Percentiles rank a stretch among this genome's conserved stretches.
phyloP scores from a whole-genome alignment of 345 rosid species.

The Syzygium grande region DNA sequence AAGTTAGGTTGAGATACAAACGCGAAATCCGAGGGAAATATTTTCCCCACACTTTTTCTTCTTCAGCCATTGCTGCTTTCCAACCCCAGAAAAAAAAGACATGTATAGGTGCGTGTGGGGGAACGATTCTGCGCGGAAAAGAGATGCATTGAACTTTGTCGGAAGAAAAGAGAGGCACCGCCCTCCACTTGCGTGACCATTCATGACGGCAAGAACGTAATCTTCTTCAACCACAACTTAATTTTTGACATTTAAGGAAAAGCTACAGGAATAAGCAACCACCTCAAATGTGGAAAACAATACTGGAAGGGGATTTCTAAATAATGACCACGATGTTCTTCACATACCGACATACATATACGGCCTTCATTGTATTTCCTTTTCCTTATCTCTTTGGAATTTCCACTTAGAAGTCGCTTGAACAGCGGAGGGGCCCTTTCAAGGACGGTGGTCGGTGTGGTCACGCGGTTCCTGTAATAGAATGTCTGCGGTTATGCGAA shows the following conservation, averaged over 20 bases:
- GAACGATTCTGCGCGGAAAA: neutral
- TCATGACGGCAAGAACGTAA: neutral
- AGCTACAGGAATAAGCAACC: neutral
- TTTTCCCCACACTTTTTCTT: neutral
- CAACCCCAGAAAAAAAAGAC: neutral
- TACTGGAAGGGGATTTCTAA: neutral
- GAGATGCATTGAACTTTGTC: neutral
- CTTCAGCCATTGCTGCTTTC: neutral
- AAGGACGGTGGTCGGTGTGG: neutral
- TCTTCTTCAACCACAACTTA: neutral
- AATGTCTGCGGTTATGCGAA: neutral
- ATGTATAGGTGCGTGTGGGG: neutral
- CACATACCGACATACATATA: neutral
- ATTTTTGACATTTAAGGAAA: neutral
- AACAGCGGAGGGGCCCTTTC: neutral
- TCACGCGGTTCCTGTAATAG: neutral
- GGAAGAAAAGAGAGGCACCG: neutral
- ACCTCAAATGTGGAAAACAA: neutral
- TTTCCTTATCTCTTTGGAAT: neutral
- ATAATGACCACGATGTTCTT: neutral
- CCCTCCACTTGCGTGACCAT: neutral
- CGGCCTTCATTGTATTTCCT: neutral
- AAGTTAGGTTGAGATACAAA: neutral
- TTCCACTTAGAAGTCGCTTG: neutral
- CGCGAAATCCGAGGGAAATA: neutral